These are phyloP conservation scores for Capsicum chinense DNA, from an alignment of 257 asterid species.

Conservation along the genomic window DNA sequence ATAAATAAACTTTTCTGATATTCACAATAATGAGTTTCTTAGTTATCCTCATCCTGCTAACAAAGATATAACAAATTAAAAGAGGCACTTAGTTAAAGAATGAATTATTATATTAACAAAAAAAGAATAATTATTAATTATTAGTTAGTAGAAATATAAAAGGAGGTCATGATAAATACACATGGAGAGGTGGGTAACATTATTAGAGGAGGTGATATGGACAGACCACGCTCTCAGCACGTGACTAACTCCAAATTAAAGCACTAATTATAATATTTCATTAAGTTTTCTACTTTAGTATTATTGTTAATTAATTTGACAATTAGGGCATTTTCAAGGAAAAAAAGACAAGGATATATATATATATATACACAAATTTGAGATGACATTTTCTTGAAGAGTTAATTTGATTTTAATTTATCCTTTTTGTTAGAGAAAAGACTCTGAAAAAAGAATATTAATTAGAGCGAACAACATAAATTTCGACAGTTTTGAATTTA, in stretches of 20 bases:
- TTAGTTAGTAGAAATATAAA: background rate
- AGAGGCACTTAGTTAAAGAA: background rate
- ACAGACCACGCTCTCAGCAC: slow-evolving; percentile 32
- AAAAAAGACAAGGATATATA: background rate
- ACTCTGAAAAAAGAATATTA: background rate
- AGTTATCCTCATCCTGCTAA: background rate
- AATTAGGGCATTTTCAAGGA: background rate
- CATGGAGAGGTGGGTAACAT: slow-evolving; percentile 28
- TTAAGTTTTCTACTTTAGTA: background rate
- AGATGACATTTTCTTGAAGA: background rate
- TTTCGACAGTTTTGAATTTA: too few species aligned
- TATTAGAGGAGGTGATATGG: slow-evolving; percentile 25
- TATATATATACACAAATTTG: background rate
- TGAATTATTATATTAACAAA: background rate
- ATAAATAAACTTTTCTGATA: background rate
- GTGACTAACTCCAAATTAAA: slow-evolving; percentile 28
- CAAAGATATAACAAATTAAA: background rate
- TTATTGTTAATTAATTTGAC: slow-evolving; percentile 6
- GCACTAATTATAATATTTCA: slow-evolving; percentile 7
- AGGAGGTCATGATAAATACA: slow-evolving; percentile 24
- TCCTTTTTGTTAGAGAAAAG: background rate
- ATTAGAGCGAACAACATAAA: too few species aligned
- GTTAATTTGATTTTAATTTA: background rate
- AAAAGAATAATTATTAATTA: background rate
- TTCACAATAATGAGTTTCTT: background rate